phyloP scores from a whole-genome alignment of 257 asterid species.

The Solanum microdontum region DNA sequence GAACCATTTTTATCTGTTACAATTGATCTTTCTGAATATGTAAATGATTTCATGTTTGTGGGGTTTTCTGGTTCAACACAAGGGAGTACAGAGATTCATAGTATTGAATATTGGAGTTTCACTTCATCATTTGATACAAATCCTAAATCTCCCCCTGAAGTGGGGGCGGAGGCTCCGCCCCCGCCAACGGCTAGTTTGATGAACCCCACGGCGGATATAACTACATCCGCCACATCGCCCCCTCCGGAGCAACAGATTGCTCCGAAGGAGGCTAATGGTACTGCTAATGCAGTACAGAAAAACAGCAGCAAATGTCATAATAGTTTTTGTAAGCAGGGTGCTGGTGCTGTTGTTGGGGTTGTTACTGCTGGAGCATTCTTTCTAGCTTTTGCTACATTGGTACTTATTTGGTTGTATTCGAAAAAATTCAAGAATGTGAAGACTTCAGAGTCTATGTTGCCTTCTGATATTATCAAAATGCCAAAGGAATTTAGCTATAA shows the following conservation, averaged over 20 bases:
- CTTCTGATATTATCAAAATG: conserved; percentile 46
- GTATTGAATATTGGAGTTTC: conserved; percentile 80
- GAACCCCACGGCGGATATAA: conserved; percentile 35
- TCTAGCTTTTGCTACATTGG: conserved; percentile 34
- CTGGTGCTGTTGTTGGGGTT: conserved; percentile 70
- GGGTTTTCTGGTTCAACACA: conserved; percentile 80
- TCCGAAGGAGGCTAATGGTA: conserved; percentile 7
- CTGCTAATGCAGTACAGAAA: conserved; percentile 6
- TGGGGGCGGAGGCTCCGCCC: conserved; percentile 22
- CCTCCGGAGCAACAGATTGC: conserved; percentile 25
- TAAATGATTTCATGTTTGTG: conserved; percentile 54
- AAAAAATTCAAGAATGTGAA: conserved; percentile 34
- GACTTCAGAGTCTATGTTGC: conserved; percentile 24
- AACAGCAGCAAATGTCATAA: conserved; percentile 31
- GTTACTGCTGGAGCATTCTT: conserved; percentile 70
- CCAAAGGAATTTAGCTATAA: conserved; percentile 1
- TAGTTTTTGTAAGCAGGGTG: conserved; percentile 41
- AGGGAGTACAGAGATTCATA: conserved; percentile 73
- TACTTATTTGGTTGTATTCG: conserved; percentile 38
- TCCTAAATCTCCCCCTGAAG: conserved; percentile 14
- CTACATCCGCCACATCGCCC: conserved; percentile 9
- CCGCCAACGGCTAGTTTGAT: conserved; percentile 30
- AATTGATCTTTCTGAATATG: conserved; percentile 37
- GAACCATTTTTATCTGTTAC: conserved; percentile 36
- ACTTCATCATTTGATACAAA: conserved; percentile 42